Base-by-base conservation (phyloP, 2,329 filamentous ascomycete genomes). In the Trichoderma sp. region DNA sequence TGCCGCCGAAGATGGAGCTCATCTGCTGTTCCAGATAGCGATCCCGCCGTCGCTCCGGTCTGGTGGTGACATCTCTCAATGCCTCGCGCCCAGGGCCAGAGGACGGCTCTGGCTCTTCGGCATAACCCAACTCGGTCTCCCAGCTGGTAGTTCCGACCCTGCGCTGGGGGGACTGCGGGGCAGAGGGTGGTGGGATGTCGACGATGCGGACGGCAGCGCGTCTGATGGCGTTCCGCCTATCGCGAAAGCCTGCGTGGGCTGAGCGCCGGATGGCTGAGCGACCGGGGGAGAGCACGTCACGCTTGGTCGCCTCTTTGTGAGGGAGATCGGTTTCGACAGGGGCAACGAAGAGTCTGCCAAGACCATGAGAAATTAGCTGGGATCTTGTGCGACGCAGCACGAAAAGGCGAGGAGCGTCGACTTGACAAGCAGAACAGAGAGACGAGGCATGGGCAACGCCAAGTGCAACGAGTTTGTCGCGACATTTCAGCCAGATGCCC, bases 271-370 rank as follows among this genome's bases (percentile, higher is more conserved):
- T 81, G n/a, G 75, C 71, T 12, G 79, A 77, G 56, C 79, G 79
- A 51, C 74, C 69, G 45, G 74, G 72, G 26, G 76, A 76, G 6
- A 72, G 68, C 19, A 69, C 64, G 48, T 69, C 58, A 58, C 47
- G 66, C 65, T 76, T 80, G 44, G 70, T 69, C 28, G 74, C 67
- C 41, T 75, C 61, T 68, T 79, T 80, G 54, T 73, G 69, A 15
- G 74, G 70, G 51, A 80, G 63, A 67, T 81, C 79, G 55, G 80
- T 80, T 69, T 81, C 78, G 68, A 80, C 76, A 41, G 79, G 80
- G 44, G 80, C 78, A 61, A 81, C 71, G 68, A 81, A 83, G 39
- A 83, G 73, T 68, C 81, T 83, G 67, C 28, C 64, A 24, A 12
- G 55, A 39, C 30, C 24, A 17, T 24, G 28, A 45, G 55, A 21